Evolutionary conservation across 371 early-diverging fungal genomes (phyloP).

Genomic region (Entomophthora muscae): DNA sequence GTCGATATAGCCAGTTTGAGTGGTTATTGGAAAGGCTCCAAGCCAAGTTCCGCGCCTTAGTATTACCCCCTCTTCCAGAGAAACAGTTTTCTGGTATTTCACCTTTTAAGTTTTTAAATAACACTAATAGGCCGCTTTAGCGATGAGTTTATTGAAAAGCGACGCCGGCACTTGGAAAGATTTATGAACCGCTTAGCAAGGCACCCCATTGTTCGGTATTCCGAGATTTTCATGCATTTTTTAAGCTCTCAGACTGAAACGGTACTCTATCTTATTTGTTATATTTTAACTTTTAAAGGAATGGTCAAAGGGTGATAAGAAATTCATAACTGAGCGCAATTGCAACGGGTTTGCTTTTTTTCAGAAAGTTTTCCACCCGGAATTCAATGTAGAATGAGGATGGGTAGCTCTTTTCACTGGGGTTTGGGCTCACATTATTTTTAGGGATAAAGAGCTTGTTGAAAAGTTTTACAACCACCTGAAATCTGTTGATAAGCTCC

Average conservation of each 20-base stretch:
- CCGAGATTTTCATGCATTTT: constrained; percentile 22
- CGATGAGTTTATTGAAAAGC: constrained; percentile 22
- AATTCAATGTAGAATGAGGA: constrained; percentile 26
- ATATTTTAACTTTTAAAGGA: constrained; percentile 11
- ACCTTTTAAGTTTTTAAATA: background rate
- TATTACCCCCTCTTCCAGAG: constrained; percentile 20
- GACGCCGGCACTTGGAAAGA: constrained; percentile 20
- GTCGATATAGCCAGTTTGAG: constrained; percentile 23
- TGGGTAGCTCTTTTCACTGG: constrained; percentile 12
- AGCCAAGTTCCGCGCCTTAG: constrained; percentile 20
- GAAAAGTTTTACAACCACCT: constrained; percentile 19
- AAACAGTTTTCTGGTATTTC: constrained; percentile 20
- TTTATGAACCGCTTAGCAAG: constrained; percentile 21
- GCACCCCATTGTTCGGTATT: constrained; percentile 23
- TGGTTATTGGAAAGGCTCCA: constrained; percentile 19
- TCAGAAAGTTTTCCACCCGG: constrained; percentile 25
- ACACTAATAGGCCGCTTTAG: constrained; percentile 18
- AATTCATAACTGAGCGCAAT: constrained; percentile 19
- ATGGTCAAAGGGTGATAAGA: constrained; percentile 19
- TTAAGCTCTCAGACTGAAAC: constrained; percentile 19
- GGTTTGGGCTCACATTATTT: background rate
- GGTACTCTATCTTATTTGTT: constrained; percentile 7
- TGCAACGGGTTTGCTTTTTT: constrained; percentile 17
- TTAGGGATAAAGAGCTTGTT: constrained; percentile 20
- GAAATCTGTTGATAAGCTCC: constrained; percentile 17